A percentile compares a stretch with the other conserved stretches of the same genome.
phyloP scores from a whole-genome alignment of 768 basidiomycete species.

The Rhizopogon vesiculosus region DNA sequence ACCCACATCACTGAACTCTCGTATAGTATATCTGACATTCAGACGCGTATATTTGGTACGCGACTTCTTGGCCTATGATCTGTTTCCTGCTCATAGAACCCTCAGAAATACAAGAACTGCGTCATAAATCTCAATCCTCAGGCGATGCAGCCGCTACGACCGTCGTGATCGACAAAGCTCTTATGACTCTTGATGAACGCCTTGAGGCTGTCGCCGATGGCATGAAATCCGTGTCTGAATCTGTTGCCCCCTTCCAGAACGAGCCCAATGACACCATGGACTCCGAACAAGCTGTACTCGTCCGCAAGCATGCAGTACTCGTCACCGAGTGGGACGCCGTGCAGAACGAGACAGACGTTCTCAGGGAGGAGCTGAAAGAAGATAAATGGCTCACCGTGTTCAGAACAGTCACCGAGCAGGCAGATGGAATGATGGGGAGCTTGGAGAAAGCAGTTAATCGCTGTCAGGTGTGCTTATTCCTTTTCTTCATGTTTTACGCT shows the following conservation, averaged over 20 bases:
- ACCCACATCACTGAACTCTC: conserved; percentile 86
- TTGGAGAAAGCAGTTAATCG: conserved; percentile 90
- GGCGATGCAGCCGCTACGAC: conserved; percentile 56
- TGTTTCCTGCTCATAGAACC: background rate
- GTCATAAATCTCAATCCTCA: conserved; percentile 76
- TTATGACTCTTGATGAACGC: conserved; percentile 75
- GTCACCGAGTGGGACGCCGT: conserved; percentile 77
- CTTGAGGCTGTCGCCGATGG: conserved; percentile 70
- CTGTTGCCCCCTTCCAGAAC: conserved; percentile 55
- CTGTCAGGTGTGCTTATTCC: conserved; percentile 62
- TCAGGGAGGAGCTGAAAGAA: conserved; percentile 92
- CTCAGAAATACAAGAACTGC: conserved; percentile 87
- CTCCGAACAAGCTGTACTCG: conserved; percentile 35
- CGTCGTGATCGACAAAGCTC: conserved; percentile 72
- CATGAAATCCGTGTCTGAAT: conserved; percentile 63
- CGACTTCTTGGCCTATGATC: background rate
- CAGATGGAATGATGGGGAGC: conserved; percentile 96
- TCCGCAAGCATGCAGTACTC: conserved; percentile 73
- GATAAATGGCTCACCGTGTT: conserved; percentile 97
- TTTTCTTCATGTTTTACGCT: conserved; percentile 5
- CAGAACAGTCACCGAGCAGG: conserved; percentile 89
- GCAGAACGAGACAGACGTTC: conserved; percentile 71
- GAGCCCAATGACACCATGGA: conserved; percentile 43
- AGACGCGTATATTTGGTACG: conserved; percentile 86
- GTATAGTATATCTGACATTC: conserved; percentile 83